These are phyloP conservation scores for Clohesyomyces aquaticus DNA, from an alignment of 495 filamentous ascomycete species.

Conservation along the genomic window DNA sequence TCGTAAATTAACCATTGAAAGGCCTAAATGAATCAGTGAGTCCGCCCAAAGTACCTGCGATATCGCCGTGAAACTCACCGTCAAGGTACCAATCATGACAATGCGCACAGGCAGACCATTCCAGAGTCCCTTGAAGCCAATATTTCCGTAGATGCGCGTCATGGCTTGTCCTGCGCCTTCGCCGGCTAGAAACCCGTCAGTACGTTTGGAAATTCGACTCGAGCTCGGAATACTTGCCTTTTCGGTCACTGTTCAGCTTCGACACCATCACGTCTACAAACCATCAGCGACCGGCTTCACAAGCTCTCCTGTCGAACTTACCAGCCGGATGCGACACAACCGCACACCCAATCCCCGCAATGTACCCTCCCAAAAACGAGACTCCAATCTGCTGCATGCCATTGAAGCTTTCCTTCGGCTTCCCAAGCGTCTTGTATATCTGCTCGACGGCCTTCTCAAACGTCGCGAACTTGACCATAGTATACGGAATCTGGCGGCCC, in stretches of 20 bases:
- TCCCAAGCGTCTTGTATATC: slow-evolving; percentile 66
- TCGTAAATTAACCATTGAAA: slow-evolving; percentile 81
- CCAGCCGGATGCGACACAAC: slow-evolving; percentile 47
- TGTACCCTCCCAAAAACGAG: slow-evolving; percentile 70
- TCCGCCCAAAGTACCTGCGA: slow-evolving; percentile 37
- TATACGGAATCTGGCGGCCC: slow-evolving; percentile 74
- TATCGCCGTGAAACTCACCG: slow-evolving; percentile 11
- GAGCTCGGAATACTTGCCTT: slow-evolving; percentile 36
- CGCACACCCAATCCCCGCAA: slow-evolving; percentile 72
- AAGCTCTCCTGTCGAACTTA: slow-evolving; percentile 54
- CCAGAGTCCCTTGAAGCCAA: slow-evolving; percentile 71
- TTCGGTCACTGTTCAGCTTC: slow-evolving; percentile 68
- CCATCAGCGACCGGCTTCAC: slow-evolving; percentile 7
- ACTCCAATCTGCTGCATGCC: slow-evolving; percentile 69
- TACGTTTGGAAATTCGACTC: neutral
- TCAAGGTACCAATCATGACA: slow-evolving; percentile 63
- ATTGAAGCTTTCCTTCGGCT: slow-evolving; percentile 67
- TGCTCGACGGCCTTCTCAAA: slow-evolving; percentile 69
- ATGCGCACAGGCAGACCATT: slow-evolving; percentile 70
- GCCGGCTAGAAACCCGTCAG: slow-evolving; percentile 48
- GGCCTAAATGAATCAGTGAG: slow-evolving; percentile 54
- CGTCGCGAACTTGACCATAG: slow-evolving; percentile 77
- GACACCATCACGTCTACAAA: slow-evolving; percentile 71
- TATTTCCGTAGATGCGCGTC: slow-evolving; percentile 70
- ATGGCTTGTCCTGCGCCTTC: slow-evolving; percentile 66